phyloP scores from a whole-genome alignment of 768 basidiomycete species.

The Pholiota molesta region DNA sequence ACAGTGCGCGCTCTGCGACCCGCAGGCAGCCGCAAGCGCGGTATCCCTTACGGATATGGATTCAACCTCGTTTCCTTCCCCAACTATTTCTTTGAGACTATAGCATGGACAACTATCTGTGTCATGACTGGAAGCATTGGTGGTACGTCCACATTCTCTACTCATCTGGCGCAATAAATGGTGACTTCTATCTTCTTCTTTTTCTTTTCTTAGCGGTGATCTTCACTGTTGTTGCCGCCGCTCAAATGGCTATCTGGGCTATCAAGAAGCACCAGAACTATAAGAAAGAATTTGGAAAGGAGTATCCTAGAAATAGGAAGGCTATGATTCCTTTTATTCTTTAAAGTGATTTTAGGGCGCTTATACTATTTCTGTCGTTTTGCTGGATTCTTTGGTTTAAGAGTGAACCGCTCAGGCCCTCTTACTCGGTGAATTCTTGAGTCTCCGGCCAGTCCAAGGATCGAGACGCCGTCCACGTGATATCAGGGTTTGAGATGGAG shows the following conservation, averaged over 20 bases:
- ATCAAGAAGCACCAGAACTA: constrained; percentile 87
- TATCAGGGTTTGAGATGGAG: too few species aligned
- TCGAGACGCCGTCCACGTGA: too few species aligned
- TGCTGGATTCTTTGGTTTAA: too few species aligned
- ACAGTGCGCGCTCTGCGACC: constrained; percentile 86
- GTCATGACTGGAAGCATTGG: constrained; percentile 78
- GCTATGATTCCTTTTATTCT: constrained; percentile 80
- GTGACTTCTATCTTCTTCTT: too few species aligned
- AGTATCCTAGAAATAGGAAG: constrained; percentile 76
- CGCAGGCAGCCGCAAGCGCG: constrained; percentile 72
- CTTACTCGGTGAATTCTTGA: too few species aligned
- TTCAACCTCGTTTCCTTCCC: constrained; percentile 88
- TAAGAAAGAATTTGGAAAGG: constrained; percentile 91
- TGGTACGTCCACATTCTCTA: constrained; percentile 50
- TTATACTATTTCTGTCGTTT: too few species aligned
- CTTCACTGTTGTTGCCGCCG: constrained; percentile 64
- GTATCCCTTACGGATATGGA: constrained; percentile 92
- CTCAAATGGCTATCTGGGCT: constrained; percentile 87
- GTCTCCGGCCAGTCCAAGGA: too few species aligned
- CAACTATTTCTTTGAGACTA: constrained; percentile 91
- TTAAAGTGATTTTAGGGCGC: constrained; percentile 19
- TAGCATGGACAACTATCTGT: constrained; percentile 74
- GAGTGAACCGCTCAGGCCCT: too few species aligned
- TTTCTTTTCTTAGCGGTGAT: constrained; percentile 9
- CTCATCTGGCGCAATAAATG: too few species aligned